A percentile compares a stretch with the other conserved stretches of the same genome.
phyloP scores from a whole-genome alignment of 257 asterid genomes.

The Solanum lignicaule region DNA sequence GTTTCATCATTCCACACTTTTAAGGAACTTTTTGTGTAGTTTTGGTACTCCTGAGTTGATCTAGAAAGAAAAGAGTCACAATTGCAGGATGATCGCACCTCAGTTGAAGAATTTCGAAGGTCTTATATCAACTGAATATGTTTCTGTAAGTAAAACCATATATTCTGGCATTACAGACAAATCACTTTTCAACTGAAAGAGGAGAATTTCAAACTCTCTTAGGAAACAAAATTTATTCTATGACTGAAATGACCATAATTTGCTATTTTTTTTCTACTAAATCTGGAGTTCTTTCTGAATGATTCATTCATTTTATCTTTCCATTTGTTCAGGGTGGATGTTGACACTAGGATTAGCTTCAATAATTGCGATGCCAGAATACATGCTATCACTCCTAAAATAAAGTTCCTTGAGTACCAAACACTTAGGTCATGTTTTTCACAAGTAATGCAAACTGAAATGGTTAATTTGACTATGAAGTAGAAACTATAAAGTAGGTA shows the following conservation, averaged over 20 bases:
- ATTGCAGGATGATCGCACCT: constrained; percentile 52
- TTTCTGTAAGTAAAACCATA: constrained; percentile 20
- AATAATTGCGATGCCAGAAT: not conserved
- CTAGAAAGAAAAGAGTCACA: constrained; percentile 1
- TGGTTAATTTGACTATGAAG: not conserved
- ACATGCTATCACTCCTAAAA: not conserved
- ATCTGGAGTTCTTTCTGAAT: not conserved
- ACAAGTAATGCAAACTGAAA: not conserved
- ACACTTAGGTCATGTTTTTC: not conserved
- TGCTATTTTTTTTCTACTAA: not conserved
- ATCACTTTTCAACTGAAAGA: not conserved
- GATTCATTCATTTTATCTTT: not conserved
- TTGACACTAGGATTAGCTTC: not conserved
- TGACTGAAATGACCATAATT: not conserved
- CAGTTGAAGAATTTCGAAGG: constrained; percentile 47
- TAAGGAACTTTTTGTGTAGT: not conserved
- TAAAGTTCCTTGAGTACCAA: not conserved
- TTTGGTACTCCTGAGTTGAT: not conserved
- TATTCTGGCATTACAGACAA: not conserved
- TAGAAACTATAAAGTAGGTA: not conserved
- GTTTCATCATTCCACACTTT: not conserved
- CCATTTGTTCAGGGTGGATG: not conserved
- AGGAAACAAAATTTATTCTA: not conserved
- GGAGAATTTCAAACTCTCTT: not conserved
- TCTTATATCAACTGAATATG: constrained; percentile 32